Base-by-base conservation (phyloP, 177 flowering plant genomes). In the Vitis hybrid region DNA sequence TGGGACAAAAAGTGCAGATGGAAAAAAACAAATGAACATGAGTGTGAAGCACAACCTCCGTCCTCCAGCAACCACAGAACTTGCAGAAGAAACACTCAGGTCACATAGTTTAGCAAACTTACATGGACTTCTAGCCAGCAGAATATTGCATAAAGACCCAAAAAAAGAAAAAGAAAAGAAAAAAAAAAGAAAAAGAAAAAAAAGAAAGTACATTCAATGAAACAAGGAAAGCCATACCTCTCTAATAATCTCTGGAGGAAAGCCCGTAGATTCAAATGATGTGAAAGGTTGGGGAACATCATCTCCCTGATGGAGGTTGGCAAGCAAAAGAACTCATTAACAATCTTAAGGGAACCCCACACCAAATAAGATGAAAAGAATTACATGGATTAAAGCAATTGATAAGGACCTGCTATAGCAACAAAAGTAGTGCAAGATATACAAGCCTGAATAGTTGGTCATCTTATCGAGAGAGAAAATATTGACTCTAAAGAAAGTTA, bases 211-310 rank as follows among this genome's bases (percentile, higher is more conserved):
- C 45, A 40, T 40, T 40, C 45, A 40, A 40, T 40, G 5, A 40
- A 52, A 32, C 10, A 60, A 40, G 45, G 65, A 68, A 18, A 48
- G 13, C 23, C 23, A 57, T 86, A 95, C 99, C 98, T 91, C 97
- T 81, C 81, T 86, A 56, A 95, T 87, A 75, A 95, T 78, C 85
- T 93, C 99, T 4, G 90, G 60, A 17, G 99, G 93, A 65, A 95
- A 89, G 10, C 94, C 97, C 74, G 93, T 83, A 52, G 87, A 77
- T 70, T 88, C 92, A 84, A 95, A 95, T 40, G 97, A 78, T 19
- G 70, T 82, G 59, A 89, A 87, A 10, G 99, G 99, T 34, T 86
- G 78, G 6, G 97, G 99, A 17, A 89, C 91, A 65, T 83, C 74
- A 72, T 79, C 81, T 57, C 97, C 99, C 99, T 95, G 64, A 17